Conservation (phyloP, 176 grass and related monocot genomes). For the Ensete glaucum region DNA sequence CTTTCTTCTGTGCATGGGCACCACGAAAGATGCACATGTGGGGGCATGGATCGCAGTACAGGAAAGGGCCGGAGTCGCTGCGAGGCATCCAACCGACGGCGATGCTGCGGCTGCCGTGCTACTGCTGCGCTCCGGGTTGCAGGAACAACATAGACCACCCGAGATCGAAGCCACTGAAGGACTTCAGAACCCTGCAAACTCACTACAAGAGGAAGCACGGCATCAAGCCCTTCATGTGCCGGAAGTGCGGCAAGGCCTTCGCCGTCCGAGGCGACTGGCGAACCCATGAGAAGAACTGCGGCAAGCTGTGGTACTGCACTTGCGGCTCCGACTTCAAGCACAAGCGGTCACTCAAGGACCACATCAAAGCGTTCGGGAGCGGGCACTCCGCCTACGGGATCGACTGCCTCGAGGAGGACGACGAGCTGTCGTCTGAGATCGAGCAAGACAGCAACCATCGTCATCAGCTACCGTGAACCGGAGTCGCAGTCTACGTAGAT, state of each 20-base stretch:
- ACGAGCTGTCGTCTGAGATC: too few species aligned
- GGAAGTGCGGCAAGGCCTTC: conserved; percentile 93
- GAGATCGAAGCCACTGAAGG: conserved; percentile 79
- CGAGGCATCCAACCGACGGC: conserved; percentile 38
- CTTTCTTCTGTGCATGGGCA: too few species aligned
- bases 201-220: conserved; percentile 99
- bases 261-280: conserved; percentile 93
- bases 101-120: conserved; percentile 88
- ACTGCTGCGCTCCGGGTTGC: conserved; percentile 85
- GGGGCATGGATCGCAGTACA: too few species aligned
- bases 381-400: too few species aligned
- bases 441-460: too few species aligned
- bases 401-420: too few species aligned
- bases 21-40: too few species aligned
- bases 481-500: too few species aligned
- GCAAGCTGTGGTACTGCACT: conserved; percentile 95
- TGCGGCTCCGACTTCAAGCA: conserved; percentile 99
- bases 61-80: too few species aligned
- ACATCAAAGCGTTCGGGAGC: conserved; percentile 58
- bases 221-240: conserved; percentile 92
- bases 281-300: conserved; percentile 98
- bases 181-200: conserved; percentile 91
- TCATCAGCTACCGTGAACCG: too few species aligned
- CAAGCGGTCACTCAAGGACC: conserved; percentile 95
- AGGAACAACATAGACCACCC: conserved; percentile 96